These are phyloP conservation scores for Calocybe gangraenosa DNA, from an alignment of 768 basidiomycete genomes.

Conservation along the genomic window DNA sequence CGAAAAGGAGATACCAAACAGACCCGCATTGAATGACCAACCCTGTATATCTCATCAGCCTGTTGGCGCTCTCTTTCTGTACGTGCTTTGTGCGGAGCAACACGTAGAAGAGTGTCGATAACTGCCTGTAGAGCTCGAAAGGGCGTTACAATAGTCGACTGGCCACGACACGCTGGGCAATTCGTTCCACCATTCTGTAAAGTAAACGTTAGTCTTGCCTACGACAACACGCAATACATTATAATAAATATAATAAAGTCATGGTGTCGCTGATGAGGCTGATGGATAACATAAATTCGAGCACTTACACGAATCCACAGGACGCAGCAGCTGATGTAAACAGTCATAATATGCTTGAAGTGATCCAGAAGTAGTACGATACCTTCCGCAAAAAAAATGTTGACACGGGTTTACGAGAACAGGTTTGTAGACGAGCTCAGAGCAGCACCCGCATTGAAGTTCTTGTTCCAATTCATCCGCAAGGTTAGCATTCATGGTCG, in stretches of 20 bases:
- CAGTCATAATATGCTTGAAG: background rate
- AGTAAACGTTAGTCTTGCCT: conserved; percentile 15
- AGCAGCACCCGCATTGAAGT: conserved; percentile 83
- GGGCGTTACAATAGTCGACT: conserved; percentile 64
- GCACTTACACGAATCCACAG: conserved; percentile 80
- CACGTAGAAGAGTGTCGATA: conserved; percentile 67
- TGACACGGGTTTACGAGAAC: conserved; percentile 83
- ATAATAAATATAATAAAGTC: background rate
- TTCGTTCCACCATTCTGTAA: conserved; percentile 78
- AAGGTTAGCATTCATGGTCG: conserved; percentile 27
- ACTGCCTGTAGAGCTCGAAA: conserved; percentile 72
- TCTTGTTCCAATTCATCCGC: conserved; percentile 67
- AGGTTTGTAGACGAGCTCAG: conserved; percentile 76
- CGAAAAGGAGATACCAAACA: conserved; percentile 9
- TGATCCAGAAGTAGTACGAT: conserved; percentile 14
- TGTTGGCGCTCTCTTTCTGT: conserved; percentile 69
- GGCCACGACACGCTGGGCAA: conserved; percentile 76
- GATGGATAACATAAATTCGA: conserved; percentile 9
- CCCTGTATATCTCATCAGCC: conserved; percentile 76
- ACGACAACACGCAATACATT: background rate
- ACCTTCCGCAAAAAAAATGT: conserved; percentile 92
- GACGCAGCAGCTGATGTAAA: conserved; percentile 58
- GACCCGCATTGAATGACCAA: conserved; percentile 61
- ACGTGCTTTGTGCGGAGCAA: conserved; percentile 64
- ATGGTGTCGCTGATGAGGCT: conserved; percentile 6